These are phyloP conservation scores for Calocybe indica DNA, from an alignment of 768 basidiomycete species.

Conservation along the genomic window DNA sequence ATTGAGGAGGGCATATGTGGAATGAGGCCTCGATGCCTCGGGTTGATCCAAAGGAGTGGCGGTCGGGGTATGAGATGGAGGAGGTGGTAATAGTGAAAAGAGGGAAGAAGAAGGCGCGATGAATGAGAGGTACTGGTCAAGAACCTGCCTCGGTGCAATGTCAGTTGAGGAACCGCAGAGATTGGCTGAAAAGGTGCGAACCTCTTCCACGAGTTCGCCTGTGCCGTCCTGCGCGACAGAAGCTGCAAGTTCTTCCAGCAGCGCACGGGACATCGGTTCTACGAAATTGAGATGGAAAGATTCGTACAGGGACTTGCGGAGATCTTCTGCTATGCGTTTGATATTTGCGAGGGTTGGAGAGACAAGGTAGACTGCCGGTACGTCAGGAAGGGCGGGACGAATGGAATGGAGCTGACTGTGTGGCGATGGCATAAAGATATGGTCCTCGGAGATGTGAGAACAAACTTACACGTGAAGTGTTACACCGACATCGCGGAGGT, in stretches of 20 bases:
- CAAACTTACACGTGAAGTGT: constrained; percentile 91
- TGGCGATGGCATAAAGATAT: constrained; percentile 2
- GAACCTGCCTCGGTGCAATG: constrained; percentile 45
- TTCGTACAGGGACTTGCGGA: constrained; percentile 85
- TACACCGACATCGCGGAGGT: constrained; percentile 93
- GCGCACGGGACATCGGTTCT: constrained; percentile 79
- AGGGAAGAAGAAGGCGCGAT: constrained; percentile 88
- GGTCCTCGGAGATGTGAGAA: constrained; percentile 2
- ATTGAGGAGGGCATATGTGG: constrained; percentile 85
- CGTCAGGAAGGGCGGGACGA: constrained; percentile 87
- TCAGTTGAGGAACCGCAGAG: constrained; percentile 2
- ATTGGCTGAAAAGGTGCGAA: constrained; percentile 14
- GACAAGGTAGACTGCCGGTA: constrained; percentile 96
- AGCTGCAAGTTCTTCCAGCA: constrained; percentile 91
- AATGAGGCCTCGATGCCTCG: constrained; percentile 29
- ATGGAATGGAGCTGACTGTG: constrained; percentile 83
- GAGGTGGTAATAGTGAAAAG: constrained; percentile 75
- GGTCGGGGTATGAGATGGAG: constrained; percentile 26
- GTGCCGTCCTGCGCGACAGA: constrained; percentile 82
- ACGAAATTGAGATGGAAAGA: constrained; percentile 94
- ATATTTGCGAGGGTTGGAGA: constrained; percentile 85
- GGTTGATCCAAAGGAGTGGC: constrained; percentile 27
- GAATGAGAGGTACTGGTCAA: constrained; percentile 97
- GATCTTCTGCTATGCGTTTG: constrained; percentile 87
- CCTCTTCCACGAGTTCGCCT: constrained; percentile 77